These are phyloP conservation scores for Fusarium sublunatum DNA, from an alignment of 2,329 filamentous ascomycete genomes.

Conservation along the genomic window DNA sequence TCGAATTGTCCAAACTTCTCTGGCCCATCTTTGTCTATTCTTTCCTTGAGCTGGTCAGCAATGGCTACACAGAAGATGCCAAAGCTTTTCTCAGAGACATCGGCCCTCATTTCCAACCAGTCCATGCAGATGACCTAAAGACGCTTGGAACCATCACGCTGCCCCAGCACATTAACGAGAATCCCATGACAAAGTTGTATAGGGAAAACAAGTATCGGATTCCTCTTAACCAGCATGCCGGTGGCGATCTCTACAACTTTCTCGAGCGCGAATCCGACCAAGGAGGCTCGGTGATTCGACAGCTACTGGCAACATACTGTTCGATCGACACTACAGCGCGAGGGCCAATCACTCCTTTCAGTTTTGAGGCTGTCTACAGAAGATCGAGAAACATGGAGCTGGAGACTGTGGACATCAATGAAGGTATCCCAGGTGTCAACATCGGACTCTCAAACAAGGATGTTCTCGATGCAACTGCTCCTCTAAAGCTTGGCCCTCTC, in stretches of 20 bases:
- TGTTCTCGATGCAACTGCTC: constrained; percentile 65
- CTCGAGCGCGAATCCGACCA: constrained; percentile 87
- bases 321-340: constrained; percentile 68
- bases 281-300: constrained; percentile 81
- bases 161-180: constrained; percentile 81
- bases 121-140: constrained; percentile 84
- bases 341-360: constrained; percentile 72
- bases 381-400: constrained; percentile 70
- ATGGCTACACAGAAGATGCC: constrained; percentile 77
- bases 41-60: constrained; percentile 80
- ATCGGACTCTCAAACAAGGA: constrained; percentile 72
- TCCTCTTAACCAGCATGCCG: constrained; percentile 87
- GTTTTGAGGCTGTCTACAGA: constrained; percentile 69
- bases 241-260: constrained; percentile 85
- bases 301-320: constrained; percentile 73
- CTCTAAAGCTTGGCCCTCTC: constrained; percentile 81
- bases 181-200: constrained; percentile 83
- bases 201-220: constrained; percentile 88
- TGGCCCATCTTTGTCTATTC: constrained; percentile 98
- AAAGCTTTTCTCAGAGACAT: constrained; percentile 78
- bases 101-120: constrained; percentile 75
- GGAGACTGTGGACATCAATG: constrained; percentile 71
- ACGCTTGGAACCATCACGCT: constrained; percentile 78
- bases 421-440: constrained; percentile 72
- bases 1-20: constrained; percentile 85